phyloP scores from a whole-genome alignment of 257 asterid species.

The Scutellaria minor region DNA sequence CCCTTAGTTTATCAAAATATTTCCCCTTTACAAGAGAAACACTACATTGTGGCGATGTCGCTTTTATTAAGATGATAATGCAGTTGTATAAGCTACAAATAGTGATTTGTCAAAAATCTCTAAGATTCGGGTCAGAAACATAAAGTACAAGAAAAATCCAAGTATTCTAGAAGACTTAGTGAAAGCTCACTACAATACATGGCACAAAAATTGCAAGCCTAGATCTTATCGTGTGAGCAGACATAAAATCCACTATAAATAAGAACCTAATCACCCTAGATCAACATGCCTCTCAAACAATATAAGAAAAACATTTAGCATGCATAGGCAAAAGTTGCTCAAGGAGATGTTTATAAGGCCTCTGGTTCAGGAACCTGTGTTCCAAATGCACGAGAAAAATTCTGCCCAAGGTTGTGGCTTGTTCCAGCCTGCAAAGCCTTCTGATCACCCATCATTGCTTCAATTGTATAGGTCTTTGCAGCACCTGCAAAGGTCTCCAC shows the following conservation, averaged over 20 bases:
- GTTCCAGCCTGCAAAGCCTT: conserved; percentile 99
- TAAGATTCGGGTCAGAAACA: conserved; percentile 7
- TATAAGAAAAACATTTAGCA: conserved; percentile 12
- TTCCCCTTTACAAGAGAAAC: conserved; percentile 1
- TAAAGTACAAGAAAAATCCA: conserved; percentile 12
- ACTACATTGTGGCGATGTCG: conserved; percentile 15
- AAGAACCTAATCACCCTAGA: not conserved
- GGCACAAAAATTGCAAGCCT: conserved; percentile 13
- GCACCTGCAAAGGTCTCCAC: conserved; percentile 98
- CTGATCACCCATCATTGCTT: conserved; percentile 99
- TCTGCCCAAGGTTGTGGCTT: conserved; percentile 98
- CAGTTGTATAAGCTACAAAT: conserved; percentile 21
- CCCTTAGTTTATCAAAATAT: not conserved
- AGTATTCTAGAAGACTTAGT: conserved; percentile 15
- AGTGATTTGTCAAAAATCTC: not conserved
- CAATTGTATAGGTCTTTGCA: conserved; percentile 88
- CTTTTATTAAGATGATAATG: not conserved
- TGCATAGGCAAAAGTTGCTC: conserved; percentile 20
- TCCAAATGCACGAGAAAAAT: conserved; percentile 92
- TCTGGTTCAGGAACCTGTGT: conserved; percentile 66
- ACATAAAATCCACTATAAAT: not conserved
- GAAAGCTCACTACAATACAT: not conserved
- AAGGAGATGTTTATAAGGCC: conserved; percentile 19
- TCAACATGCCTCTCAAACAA: conserved; percentile 1
- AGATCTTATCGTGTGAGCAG: conserved; percentile 1